phyloP scores from a whole-genome alignment of 2,329 filamentous ascomycete genomes.

The Botrytis cinerea region DNA sequence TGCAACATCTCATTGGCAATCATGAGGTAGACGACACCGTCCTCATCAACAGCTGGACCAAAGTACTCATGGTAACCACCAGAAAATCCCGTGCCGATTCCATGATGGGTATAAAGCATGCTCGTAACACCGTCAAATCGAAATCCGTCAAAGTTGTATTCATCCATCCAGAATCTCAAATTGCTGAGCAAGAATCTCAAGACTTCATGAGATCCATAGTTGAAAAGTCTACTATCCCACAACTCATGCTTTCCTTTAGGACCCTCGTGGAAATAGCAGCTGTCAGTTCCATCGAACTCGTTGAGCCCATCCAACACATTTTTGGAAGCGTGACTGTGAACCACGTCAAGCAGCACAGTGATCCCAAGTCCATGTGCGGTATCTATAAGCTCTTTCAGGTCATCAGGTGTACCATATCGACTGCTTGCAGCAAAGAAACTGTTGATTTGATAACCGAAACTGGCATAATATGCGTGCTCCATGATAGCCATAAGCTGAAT shows the following conservation, averaged over 20 bases:
- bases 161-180: constrained; percentile 98
- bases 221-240: constrained; percentile 97
- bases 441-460: constrained; percentile 98
- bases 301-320: constrained; percentile 95
- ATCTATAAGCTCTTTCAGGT: constrained; percentile 94
- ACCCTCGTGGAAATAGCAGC: constrained; percentile 93
- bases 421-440: constrained; percentile 98
- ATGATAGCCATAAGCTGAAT: constrained; percentile 99
- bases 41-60: constrained; percentile 83
- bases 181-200: constrained; percentile 95
- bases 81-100: constrained; percentile 97
- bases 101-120: constrained; percentile 96
- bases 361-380: constrained; percentile 90
- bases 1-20: constrained; percentile 96
- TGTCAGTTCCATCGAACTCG: constrained; percentile 91
- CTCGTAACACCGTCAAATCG: constrained; percentile 97
- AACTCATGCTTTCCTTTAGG: constrained; percentile 82
- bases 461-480: constrained; percentile 99
- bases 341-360: constrained; percentile 88
- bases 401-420: constrained; percentile 89
- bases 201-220: constrained; percentile 94
- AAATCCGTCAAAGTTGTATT: constrained; percentile 96
- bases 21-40: constrained; percentile 93
- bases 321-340: constrained; percentile 97
- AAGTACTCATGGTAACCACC: constrained; percentile 99